Base-by-base conservation (phyloP, 805 yeast species). In the Blastobotrys chiropterorum region DNA sequence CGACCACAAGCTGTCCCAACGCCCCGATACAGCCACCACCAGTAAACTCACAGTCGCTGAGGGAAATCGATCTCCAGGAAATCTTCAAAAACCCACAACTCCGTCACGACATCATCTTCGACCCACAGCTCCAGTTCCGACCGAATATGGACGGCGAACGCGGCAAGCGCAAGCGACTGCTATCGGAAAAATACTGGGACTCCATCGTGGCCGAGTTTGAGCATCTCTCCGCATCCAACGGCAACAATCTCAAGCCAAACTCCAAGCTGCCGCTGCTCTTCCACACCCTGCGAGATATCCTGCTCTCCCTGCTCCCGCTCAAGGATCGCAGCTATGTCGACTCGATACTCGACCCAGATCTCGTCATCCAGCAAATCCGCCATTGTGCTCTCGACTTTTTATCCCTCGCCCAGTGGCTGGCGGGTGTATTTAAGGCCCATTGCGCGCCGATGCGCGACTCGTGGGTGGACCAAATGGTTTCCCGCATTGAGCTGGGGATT, bases 371-470 rank as follows among this genome's bases (percentile, higher is more conserved):
- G 69, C 95, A 89, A 65, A 66, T 90, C 49, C 68, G 78, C 41
- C 81, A 80, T 56, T 50, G 56, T 43, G 79, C 86, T n/a, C 78
- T 86, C 60, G 86, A 85, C 65, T 86, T 86, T 70, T 78, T 81
- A 16, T 75, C 78, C 38, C 76, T 89, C 60, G 78, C 90, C 1
- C 74, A 75, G 52, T 86, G 95, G 92, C 74, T 90, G 42, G 81
- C 88, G 1, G 73, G 77, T 31, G 79, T 89, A 31, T 84, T 92
- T 69, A 88, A 90, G 69, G 81, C 83, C 49, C 96, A 88, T 66
- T 90, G 97, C 70, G 96, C 97, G 4, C 97, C 97, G 56, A 89
- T 89, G 95, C 79, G 97, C 65, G 96, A 88, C 67, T 71, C 80
- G 41, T 85, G 94, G 90, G 95, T 90, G 38, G 86, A 81, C 59